Percentiles rank a stretch among this genome's conserved stretches.
phyloP scores from a whole-genome alignment of 1,284 basidiomycete species.

The Trichosporon coremiiforme region DNA sequence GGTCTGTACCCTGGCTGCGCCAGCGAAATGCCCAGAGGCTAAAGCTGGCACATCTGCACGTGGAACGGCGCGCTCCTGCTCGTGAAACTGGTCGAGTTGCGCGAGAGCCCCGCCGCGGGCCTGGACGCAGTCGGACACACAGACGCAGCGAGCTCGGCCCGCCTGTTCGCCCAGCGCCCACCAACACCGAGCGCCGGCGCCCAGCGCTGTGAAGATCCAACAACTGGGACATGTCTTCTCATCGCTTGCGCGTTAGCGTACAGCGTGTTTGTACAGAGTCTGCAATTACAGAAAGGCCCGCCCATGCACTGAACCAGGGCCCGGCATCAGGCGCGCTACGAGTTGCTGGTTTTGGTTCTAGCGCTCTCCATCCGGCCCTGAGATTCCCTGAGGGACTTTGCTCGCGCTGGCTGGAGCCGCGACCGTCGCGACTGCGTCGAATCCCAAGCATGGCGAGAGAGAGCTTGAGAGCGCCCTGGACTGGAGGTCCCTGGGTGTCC shows the following conservation, averaged over 20 bases:
- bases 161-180: not conserved
- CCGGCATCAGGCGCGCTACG: not conserved
- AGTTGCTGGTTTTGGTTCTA: constrained; percentile 18
- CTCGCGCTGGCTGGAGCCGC: no score
- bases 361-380: not conserved
- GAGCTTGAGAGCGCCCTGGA: no score
- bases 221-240: constrained; percentile 10
- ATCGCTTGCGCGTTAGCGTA: not conserved
- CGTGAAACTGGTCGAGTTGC: not conserved
- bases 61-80: not conserved
- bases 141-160: not conserved
- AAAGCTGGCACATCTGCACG: not conserved
- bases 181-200: not conserved
- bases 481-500: not conserved
- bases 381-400: not conserved
- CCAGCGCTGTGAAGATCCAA: not conserved
- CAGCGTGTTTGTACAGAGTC: not conserved
- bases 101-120: no score
- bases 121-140: not conserved
- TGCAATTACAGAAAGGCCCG: no score
- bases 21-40: not conserved
- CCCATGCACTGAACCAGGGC: not conserved
- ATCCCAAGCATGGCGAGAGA: no score
- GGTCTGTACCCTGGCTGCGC: no score
- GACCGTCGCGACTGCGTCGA: no score